phyloP scores from a whole-genome alignment of 352 stramenopile species.

The Globisporangium iwayamae region DNA sequence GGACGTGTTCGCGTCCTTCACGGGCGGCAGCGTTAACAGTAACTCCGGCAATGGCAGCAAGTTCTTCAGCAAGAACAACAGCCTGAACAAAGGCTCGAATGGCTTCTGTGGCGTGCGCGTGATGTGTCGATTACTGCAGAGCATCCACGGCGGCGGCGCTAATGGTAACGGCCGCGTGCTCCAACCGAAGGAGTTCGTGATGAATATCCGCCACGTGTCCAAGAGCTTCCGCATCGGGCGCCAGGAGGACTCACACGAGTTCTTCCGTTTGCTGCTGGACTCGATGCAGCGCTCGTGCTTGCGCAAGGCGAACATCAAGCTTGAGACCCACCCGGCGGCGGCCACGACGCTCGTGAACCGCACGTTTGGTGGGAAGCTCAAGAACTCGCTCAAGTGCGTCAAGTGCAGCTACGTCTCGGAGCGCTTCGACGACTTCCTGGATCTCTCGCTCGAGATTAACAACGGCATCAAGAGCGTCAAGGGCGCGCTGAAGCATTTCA shows the following conservation, averaged over 20 bases:
- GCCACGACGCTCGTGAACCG: constrained; percentile 80
- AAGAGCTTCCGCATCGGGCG: constrained; percentile 86
- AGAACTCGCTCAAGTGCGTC: constrained; percentile 80
- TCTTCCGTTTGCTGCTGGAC: constrained; percentile 87
- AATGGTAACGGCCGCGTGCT: constrained; percentile 39
- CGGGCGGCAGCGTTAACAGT: constrained; percentile 5
- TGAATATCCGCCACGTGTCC: constrained; percentile 82
- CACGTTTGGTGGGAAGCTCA: constrained; percentile 82
- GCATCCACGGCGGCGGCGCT: constrained; percentile 32
- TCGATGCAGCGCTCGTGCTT: constrained; percentile 80
- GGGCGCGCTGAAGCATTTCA: constrained; percentile 79
- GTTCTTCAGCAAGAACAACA: constrained; percentile 22
- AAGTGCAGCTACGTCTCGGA: constrained; percentile 82
- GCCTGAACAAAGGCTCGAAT: constrained; percentile 15
- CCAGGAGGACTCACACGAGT: constrained; percentile 92
- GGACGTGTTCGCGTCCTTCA: constrained; percentile 35
- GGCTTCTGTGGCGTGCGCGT: constrained; percentile 55
- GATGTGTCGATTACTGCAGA: constrained; percentile 67
- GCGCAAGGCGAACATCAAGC: constrained; percentile 68
- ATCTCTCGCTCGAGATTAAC: constrained; percentile 87
- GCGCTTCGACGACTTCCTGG: constrained; percentile 82
- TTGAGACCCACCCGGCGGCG: constrained; percentile 48
- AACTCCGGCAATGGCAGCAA: constrained; percentile 12
- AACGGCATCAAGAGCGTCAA: constrained; percentile 71
- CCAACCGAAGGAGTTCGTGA: constrained; percentile 77